These are phyloP conservation scores for Stipa capillata DNA, from an alignment of 176 grass and related monocot species.

Conservation along the genomic window DNA sequence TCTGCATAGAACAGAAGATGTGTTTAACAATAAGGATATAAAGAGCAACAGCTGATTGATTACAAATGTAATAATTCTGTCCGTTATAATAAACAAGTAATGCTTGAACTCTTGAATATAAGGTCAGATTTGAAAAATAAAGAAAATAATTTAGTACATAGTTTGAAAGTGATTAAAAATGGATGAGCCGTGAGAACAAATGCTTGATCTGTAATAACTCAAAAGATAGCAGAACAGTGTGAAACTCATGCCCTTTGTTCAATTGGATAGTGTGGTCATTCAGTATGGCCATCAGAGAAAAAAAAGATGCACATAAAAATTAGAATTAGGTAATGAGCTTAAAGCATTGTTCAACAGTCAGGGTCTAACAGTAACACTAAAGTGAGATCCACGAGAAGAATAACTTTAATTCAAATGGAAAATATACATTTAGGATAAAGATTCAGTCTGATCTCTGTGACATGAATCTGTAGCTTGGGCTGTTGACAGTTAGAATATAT, in stretches of 20 bases:
- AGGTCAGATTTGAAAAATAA: not conserved
- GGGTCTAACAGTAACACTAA: not conserved
- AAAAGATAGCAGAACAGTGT: not conserved
- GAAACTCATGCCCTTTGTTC: not conserved
- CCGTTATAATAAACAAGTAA: not conserved
- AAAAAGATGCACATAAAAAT: not conserved
- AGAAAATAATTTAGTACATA: not conserved
- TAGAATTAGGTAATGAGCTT: not conserved
- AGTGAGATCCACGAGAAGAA: not conserved
- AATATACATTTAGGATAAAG: not conserved
- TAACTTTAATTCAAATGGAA: not conserved
- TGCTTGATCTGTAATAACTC: not conserved
- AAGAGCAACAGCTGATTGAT: not conserved
- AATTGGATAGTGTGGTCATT: not conserved
- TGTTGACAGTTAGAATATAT: not conserved
- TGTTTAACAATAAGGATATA: not conserved
- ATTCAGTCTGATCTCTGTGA: not conserved
- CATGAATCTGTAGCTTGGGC: not conserved
- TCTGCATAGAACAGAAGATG: not conserved
- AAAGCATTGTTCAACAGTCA: not conserved
- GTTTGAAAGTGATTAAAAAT: not conserved
- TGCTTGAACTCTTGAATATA: not conserved
- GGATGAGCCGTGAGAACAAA: not conserved
- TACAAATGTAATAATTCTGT: not conserved
- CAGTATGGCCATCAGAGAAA: not conserved